Base-by-base conservation (phyloP, 345 rosid species). In the Arabidopsis arenosa region DNA sequence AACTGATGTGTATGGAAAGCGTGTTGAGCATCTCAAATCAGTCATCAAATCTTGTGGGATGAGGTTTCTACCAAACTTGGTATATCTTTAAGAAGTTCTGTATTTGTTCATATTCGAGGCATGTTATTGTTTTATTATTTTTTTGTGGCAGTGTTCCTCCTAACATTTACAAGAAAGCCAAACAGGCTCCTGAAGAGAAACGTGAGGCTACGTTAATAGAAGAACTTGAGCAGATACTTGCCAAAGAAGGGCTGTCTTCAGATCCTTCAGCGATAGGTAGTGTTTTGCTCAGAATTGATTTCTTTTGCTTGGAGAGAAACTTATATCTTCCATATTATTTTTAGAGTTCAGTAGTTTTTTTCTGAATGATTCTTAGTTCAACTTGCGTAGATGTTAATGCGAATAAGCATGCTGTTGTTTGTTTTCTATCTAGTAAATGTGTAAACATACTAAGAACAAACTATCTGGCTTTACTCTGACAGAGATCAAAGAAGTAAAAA, bases 401-500 rank as follows among this genome's bases (percentile, higher is more conserved):
- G 5, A 26, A 48, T 30, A 39, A 59, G 21, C 68, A 47, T 37
- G 37, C 54, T 56, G 21, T 23, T 76, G 21, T 11, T 45, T 23
- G 58, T 56, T 18, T 48, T 56, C n/a, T 47, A 45, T n/a, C 12
- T 41, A 5, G n/a, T 15, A 37, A 6, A 49, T 59, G 52, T 59
- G 37, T 59, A 18, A 51, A 40, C 13, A 18, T 61, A 30, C 9
- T 18, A 44, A 64, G 17, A 55, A 44, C 7, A 28, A 62, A 72
- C 43, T 73, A 8, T 74, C 10, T 60, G 28, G 28, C 17, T 69
- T 69, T 75, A 33, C 59, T 43, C 59, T 58, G 32, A 59, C 87
- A 94, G 97, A 94, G 64, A 94, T 92, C 72, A 95, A 95, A 86
- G 97, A 88, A 51, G 91, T 90, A 2, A 90, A 77, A 72, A 95